Conservation (phyloP, 768 basidiomycete genomes). For the Boletus patriciae region DNA sequence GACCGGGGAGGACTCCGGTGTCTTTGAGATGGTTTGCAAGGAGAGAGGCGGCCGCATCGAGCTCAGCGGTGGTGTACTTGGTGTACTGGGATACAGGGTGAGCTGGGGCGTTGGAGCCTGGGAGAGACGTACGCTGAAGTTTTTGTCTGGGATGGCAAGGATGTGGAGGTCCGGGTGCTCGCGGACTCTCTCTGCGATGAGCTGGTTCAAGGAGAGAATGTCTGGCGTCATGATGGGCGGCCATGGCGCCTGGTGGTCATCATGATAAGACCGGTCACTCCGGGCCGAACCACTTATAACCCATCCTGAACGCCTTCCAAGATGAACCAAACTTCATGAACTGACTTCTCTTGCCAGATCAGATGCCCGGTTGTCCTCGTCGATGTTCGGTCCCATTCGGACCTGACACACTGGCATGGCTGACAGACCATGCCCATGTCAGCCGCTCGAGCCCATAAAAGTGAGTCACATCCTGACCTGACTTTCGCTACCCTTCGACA, state of each 20-base stretch:
- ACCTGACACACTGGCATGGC: slow-evolving; percentile 1
- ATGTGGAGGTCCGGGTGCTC: slow-evolving; percentile 23
- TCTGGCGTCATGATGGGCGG: slow-evolving; percentile 17
- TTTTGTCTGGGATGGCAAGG: slow-evolving; percentile 27
- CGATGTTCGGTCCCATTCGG: neutral
- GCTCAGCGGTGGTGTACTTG: slow-evolving; percentile 25
- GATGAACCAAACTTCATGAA: too few relatives aligned
- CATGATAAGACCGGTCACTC: too few relatives aligned
- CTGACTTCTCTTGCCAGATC: neutral
- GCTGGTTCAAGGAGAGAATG: slow-evolving; percentile 30
- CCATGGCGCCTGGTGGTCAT: neutral
- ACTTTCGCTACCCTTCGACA: slow-evolving; percentile 15
- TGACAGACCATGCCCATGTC: slow-evolving; percentile 17
- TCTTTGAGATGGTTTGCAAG: slow-evolving; percentile 26
- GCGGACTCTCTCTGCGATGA: slow-evolving; percentile 20
- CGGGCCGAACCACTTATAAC: too few relatives aligned
- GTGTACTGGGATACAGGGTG: slow-evolving; percentile 17
- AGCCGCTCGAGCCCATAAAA: slow-evolving; percentile 24
- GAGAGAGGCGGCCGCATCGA: slow-evolving; percentile 29
- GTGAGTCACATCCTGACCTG: neutral
- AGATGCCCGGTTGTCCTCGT: neutral
- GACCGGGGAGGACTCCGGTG: slow-evolving; percentile 20
- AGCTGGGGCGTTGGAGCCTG: neutral
- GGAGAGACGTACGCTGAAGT: slow-evolving; percentile 16
- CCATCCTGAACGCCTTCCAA: too few relatives aligned